phyloP scores from a whole-genome alignment of 116 monocot genomes.

The Zostera marina region DNA sequence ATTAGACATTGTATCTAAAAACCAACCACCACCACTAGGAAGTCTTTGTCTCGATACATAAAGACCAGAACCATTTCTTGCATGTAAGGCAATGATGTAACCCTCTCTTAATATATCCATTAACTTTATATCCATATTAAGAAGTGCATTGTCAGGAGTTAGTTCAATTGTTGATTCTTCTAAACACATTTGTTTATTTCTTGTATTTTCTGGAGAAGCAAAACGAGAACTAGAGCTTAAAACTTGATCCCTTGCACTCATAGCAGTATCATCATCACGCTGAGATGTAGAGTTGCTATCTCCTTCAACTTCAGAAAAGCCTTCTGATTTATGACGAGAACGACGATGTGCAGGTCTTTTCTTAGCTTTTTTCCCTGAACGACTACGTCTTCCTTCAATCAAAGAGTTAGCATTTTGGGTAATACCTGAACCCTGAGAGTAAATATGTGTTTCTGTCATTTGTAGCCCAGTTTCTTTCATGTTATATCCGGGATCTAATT shows the following conservation, averaged over 20 bases:
- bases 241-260: constrained; percentile 58
- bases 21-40: constrained; percentile 82
- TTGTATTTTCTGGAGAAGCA: constrained; percentile 82
- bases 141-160: constrained; percentile 31
- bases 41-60: constrained; percentile 65
- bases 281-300: constrained; percentile 45
- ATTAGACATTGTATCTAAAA: constrained; percentile 58
- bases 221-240: constrained; percentile 71
- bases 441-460: constrained; percentile 21
- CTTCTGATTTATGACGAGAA: constrained; percentile 52
- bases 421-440: constrained; percentile 36
- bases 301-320: constrained; percentile 49
- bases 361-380: constrained; percentile 87
- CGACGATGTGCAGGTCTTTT: constrained; percentile 79
- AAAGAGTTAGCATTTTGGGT: constrained; percentile 36
- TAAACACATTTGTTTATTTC: constrained; percentile 40
- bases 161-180: constrained; percentile 42
- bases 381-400: constrained; percentile 49
- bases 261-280: constrained; percentile 51
- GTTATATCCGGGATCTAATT: constrained; percentile 20
- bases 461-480: constrained; percentile 23
- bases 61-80: constrained; percentile 43
- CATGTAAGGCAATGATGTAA: constrained; percentile 55
- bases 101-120: constrained; percentile 64
- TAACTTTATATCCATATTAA: constrained; percentile 16